Conservation (phyloP, 116 monocot genomes). For the Dioscorea cayenensis region DNA sequence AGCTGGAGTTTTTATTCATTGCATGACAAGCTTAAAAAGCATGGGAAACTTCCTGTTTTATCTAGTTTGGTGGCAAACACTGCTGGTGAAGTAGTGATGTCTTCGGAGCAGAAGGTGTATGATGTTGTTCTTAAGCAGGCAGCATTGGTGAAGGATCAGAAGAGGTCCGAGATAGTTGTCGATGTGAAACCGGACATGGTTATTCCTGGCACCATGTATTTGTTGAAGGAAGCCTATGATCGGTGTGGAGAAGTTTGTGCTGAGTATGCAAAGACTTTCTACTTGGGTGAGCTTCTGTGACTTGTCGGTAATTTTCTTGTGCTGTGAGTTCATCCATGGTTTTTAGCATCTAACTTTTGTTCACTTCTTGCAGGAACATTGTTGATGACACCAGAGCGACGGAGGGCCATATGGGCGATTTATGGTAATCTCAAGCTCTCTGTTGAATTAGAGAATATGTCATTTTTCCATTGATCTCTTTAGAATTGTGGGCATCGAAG, state of each 20-base stretch:
- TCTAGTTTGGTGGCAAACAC: constrained; percentile 36
- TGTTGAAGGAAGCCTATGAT: constrained; percentile 80
- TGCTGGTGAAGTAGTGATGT: constrained; percentile 17
- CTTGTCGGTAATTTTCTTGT: not conserved
- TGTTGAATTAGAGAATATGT: not conserved
- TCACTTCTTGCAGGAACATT: constrained; percentile 40
- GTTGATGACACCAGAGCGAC: constrained; percentile 83
- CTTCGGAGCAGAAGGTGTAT: constrained; percentile 71
- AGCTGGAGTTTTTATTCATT: constrained; percentile 37
- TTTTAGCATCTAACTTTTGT: not conserved
- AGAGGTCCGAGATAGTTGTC: not conserved
- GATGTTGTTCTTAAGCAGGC: constrained; percentile 91
- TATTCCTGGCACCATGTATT: constrained; percentile 17
- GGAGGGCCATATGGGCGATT: constrained; percentile 79
- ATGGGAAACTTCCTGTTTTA: constrained; percentile 5
- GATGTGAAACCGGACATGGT: constrained; percentile 26
- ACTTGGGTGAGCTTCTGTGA: constrained; percentile 24
- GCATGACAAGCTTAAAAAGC: constrained; percentile 23
- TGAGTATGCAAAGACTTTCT: constrained; percentile 52
- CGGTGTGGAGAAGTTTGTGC: constrained; percentile 57
- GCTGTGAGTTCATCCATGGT: too few relatives aligned
- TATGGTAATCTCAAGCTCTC: constrained; percentile 41
- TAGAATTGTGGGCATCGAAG: too few relatives aligned
- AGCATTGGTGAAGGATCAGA: constrained; percentile 50
- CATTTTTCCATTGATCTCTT: too few relatives aligned